A percentile compares a stretch with the other conserved stretches of the same genome.
phyloP scores from a whole-genome alignment of 2,329 filamentous ascomycete species.

The Fusarium subtropicale region DNA sequence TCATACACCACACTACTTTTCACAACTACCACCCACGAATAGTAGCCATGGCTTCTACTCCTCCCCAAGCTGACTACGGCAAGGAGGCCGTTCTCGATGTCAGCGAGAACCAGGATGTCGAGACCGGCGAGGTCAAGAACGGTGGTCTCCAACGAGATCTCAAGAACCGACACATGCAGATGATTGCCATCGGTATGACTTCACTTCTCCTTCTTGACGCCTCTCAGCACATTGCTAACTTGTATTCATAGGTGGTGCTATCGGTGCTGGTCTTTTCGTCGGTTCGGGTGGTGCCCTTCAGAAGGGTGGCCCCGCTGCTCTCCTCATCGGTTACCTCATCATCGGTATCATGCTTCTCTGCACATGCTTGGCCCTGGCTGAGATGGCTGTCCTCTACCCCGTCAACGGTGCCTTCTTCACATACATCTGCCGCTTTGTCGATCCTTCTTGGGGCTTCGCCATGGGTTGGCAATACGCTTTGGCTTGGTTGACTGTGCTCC shows the following conservation, averaged over 20 bases:
- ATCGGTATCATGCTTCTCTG: conserved; percentile 42
- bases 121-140: conserved; percentile 36
- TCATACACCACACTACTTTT: conserved; percentile 9
- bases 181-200: conserved; percentile 83
- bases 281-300: conserved; percentile 79
- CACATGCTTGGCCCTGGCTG: conserved; percentile 90
- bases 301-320: conserved; percentile 78
- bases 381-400: conserved; percentile 90
- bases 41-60: conserved; percentile 34
- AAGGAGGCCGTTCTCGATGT: conserved; percentile 40
- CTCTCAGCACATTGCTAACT: conserved; percentile 9
- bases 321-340: conserved; percentile 77
- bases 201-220: neutral
- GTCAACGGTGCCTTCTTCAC: conserved; percentile 92
- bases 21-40: neutral
- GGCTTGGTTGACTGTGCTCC: conserved; percentile 86
- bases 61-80: conserved; percentile 33
- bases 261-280: conserved; percentile 86
- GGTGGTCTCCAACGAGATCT: conserved; percentile 66
- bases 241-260: conserved; percentile 37
- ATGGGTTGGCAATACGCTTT: conserved; percentile 97
- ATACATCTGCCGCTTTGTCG: conserved; percentile 90
- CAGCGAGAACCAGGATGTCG: conserved; percentile 31
- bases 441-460: conserved; percentile 93
- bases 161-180: conserved; percentile 89